Conservation (phyloP, 176 grass and related monocot species). For the Aegilops speltoides region DNA sequence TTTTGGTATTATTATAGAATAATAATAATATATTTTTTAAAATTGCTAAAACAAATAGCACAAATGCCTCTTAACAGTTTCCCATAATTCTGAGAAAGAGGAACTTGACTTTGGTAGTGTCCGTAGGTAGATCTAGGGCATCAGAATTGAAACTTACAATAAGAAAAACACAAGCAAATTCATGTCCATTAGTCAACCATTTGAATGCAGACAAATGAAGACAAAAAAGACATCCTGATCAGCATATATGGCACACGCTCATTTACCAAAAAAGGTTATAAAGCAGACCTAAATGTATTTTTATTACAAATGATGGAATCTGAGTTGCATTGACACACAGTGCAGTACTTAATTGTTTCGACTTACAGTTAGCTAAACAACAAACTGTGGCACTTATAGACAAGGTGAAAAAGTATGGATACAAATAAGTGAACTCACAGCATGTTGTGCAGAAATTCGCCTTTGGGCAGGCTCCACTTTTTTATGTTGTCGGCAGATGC, state of each 20-base stretch:
- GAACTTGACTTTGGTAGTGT: neutral
- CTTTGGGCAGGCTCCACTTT: slow-evolving; percentile 89
- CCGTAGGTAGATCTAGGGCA: neutral
- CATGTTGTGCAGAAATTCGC: slow-evolving; percentile 98
- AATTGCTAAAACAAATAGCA: neutral
- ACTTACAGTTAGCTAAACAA: slow-evolving; percentile 2
- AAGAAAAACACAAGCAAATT: slow-evolving; percentile 3
- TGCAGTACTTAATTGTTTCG: neutral
- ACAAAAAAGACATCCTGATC: neutral
- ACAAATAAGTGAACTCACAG: slow-evolving; percentile 57
- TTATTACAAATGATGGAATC: neutral
- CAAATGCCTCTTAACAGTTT: neutral
- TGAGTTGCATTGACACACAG: neutral
- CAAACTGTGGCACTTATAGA: neutral
- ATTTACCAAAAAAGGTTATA: neutral
- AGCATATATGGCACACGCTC: neutral
- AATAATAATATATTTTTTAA: neutral
- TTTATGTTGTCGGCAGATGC: slow-evolving; percentile 98
- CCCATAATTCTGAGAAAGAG: neutral
- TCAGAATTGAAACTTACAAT: slow-evolving; percentile 5
- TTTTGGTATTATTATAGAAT: neutral
- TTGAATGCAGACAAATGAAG: neutral
- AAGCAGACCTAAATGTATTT: neutral
- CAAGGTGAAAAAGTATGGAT: neutral
- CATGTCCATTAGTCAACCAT: neutral